These are phyloP conservation scores for Diddensiella santjacobensis DNA, from an alignment of 805 yeast species.

Conservation along the genomic window DNA sequence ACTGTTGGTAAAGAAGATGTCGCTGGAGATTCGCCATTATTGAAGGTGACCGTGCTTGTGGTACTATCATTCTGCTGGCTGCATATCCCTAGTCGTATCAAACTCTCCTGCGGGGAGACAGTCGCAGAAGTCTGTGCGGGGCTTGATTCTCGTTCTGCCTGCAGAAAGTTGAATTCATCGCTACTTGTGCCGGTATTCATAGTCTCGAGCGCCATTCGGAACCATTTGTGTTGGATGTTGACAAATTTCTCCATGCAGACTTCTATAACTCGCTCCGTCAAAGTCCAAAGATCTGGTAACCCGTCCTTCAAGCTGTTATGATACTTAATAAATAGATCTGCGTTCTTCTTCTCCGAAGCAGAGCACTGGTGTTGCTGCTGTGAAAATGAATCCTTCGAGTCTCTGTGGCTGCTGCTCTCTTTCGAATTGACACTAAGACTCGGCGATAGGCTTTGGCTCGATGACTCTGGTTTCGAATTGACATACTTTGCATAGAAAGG, in stretches of 20 bases:
- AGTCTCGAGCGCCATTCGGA: conserved; percentile 22
- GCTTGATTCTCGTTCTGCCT: conserved; percentile 15
- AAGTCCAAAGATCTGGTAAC: conserved; percentile 21
- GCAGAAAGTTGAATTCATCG: conserved; percentile 12
- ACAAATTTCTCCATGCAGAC: conserved; percentile 16
- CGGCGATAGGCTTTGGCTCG: background rate
- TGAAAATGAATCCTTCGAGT: background rate
- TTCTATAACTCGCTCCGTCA: conserved; percentile 19
- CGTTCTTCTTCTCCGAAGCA: conserved; percentile 14
- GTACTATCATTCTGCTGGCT: conserved; percentile 1
- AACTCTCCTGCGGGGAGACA: background rate
- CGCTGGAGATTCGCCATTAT: conserved; percentile 5
- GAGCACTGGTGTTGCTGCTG: conserved; percentile 9
- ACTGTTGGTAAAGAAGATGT: background rate
- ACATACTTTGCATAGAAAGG: conserved; percentile 22
- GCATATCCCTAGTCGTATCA: conserved; percentile 9
- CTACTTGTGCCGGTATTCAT: conserved; percentile 16
- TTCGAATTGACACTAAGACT: background rate
- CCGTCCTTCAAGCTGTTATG: conserved; percentile 24
- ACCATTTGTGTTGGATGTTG: conserved; percentile 23
- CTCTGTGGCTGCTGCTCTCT: background rate
- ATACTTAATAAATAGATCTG: conserved; percentile 23
- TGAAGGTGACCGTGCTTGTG: background rate
- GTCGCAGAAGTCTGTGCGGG: conserved; percentile 4
- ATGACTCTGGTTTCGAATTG: conserved; percentile 8